Conservation (phyloP, 2,329 filamentous ascomycete species). For the Plectosphaerella plurivora region DNA sequence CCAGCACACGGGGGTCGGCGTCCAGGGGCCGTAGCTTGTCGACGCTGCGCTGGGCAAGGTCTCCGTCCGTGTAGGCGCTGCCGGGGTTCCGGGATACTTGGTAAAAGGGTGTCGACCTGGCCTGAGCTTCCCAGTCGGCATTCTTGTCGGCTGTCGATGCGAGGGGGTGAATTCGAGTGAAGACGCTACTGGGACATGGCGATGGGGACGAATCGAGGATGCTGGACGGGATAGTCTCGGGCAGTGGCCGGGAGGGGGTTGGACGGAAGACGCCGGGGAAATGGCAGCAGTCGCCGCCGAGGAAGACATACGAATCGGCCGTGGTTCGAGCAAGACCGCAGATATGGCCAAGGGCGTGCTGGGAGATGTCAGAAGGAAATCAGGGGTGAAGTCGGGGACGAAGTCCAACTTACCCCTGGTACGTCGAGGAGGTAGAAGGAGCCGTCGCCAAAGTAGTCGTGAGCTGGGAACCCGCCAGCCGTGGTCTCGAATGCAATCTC, state of each 20-base stretch:
- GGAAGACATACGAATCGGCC: constrained; percentile 13
- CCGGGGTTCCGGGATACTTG: neutral
- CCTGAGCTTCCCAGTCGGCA: neutral
- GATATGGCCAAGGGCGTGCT: constrained; percentile 15
- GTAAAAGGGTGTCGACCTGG: constrained; percentile 4
- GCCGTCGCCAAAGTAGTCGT: constrained; percentile 36
- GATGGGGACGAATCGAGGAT: neutral
- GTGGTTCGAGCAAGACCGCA: constrained; percentile 15
- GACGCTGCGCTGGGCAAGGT: constrained; percentile 2
- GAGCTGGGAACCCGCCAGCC: constrained; percentile 29
- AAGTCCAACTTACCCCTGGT: constrained; percentile 4
- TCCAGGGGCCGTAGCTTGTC: constrained; percentile 10
- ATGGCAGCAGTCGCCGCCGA: constrained; percentile 16
- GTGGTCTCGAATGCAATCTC: constrained; percentile 13
- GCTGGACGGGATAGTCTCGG: neutral
- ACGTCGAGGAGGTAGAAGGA: constrained; percentile 34
- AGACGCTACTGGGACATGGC: constrained; percentile 5
- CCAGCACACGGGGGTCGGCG: constrained; percentile 5
- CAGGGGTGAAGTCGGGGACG: no score
- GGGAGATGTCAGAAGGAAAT: neutral
- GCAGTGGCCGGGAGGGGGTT: neutral
- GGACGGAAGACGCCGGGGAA: constrained; percentile 10
- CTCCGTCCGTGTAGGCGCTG: constrained; percentile 6
- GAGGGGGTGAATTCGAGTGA: constrained; percentile 6
- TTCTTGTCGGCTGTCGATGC: neutral